Evolutionary conservation across 2,329 filamentous ascomycete species (phyloP).

Genomic region (Fusarium chlamydosporum): DNA sequence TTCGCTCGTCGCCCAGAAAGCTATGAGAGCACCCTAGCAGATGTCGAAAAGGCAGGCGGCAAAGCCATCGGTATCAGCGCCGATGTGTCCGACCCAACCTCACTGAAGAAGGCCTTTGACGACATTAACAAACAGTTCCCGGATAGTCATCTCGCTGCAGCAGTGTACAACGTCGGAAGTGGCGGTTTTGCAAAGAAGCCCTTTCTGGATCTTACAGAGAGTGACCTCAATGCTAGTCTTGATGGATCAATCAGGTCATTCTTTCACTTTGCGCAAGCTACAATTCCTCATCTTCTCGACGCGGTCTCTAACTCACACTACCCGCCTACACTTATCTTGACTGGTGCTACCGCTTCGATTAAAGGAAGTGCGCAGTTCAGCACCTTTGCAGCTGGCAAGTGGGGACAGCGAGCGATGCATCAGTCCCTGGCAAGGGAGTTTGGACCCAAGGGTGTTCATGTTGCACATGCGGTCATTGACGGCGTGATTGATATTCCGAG

Average conservation of each 20-base stretch:
- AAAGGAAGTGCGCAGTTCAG: slow-evolving; percentile 78
- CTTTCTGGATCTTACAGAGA: slow-evolving; percentile 68
- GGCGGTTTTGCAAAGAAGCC: slow-evolving; percentile 66
- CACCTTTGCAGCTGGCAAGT: slow-evolving; percentile 84
- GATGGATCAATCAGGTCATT: slow-evolving; percentile 71
- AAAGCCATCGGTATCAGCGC: slow-evolving; percentile 78
- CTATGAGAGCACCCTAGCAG: slow-evolving; percentile 75
- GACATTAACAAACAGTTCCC: slow-evolving; percentile 72
- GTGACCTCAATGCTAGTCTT: slow-evolving; percentile 65
- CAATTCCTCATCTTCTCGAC: slow-evolving; percentile 78
- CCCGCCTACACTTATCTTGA: slow-evolving; percentile 86
- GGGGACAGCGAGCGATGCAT: slow-evolving; percentile 79
- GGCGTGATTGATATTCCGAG: slow-evolving; percentile 86
- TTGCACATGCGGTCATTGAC: slow-evolving; percentile 86
- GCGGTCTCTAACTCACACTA: slow-evolving; percentile 67
- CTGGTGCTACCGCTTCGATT: slow-evolving; percentile 85
- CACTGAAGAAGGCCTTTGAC: slow-evolving; percentile 72
- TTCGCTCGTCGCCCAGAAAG: slow-evolving; percentile 77
- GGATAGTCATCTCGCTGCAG: slow-evolving; percentile 70
- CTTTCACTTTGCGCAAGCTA: slow-evolving; percentile 80
- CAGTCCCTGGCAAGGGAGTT: slow-evolving; percentile 87
- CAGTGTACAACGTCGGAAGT: slow-evolving; percentile 76
- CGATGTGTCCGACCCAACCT: slow-evolving; percentile 58
- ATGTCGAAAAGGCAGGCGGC: slow-evolving; percentile 77
- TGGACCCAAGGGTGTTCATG: slow-evolving; percentile 85